Conservation (phyloP, 2,329 filamentous ascomycete genomes). For the Graphilbum fragrans region DNA sequence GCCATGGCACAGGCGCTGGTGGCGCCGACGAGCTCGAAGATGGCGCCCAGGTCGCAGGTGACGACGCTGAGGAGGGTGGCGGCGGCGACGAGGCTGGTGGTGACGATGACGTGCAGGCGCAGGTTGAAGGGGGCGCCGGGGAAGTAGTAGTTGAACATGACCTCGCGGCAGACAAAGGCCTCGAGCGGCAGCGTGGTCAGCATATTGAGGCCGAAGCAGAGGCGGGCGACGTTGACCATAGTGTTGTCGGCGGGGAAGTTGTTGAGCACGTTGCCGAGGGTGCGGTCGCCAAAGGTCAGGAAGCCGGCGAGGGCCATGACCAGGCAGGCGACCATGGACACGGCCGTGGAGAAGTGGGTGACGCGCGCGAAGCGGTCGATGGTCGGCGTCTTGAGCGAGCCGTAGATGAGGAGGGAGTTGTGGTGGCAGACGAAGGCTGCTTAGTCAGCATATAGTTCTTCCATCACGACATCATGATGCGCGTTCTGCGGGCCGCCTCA, state of each 20-base stretch:
- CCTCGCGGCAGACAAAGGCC: constrained; percentile 93
- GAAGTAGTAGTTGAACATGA: constrained; percentile 79
- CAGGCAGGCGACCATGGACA: constrained; percentile 87
- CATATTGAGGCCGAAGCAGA: constrained; percentile 98
- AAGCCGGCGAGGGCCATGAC: constrained; percentile 82
- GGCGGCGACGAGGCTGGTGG: constrained; percentile 65
- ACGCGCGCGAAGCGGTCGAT: constrained; percentile 89
- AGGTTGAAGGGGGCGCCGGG: constrained; percentile 63
- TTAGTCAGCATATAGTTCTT: not conserved
- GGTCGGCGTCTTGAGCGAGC: constrained; percentile 84
- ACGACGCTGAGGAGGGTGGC: constrained; percentile 69
- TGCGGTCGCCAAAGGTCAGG: constrained; percentile 83
- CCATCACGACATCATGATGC: not conserved
- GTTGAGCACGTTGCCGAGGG: constrained; percentile 91
- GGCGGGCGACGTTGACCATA: constrained; percentile 86
- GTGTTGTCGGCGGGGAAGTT: constrained; percentile 87
- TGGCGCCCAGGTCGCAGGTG: constrained; percentile 85
- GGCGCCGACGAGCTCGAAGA: constrained; percentile 92
- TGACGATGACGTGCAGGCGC: constrained; percentile 76
- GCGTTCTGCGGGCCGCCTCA: constrained; percentile 31
- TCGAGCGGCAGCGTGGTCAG: constrained; percentile 92
- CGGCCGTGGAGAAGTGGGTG: constrained; percentile 82
- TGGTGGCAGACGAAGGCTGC: constrained; percentile 66
- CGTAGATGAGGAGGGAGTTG: constrained; percentile 95
- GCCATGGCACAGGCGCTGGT: constrained; percentile 90